A percentile compares a stretch with the other conserved stretches of the same genome.
Evolutionary conservation across 2,329 filamentous ascomycete species (phyloP).

Genomic region (Calonectria montana): DNA sequence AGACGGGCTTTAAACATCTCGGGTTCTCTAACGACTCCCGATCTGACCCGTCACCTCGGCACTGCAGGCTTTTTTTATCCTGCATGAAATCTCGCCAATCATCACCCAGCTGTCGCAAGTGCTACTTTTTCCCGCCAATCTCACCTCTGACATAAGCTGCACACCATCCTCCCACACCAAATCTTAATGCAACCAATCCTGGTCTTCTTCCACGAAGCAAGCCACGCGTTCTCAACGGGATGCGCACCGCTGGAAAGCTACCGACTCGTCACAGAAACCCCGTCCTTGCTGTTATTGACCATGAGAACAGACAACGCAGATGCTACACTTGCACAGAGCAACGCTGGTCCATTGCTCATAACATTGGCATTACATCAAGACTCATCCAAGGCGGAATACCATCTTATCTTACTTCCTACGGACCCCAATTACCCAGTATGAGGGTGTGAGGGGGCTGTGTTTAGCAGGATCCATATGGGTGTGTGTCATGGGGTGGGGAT

Average conservation of each 20-base stretch:
- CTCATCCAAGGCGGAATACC: not conserved
- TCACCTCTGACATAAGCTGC: not conserved
- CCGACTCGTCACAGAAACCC: not conserved
- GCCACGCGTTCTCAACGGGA: not conserved
- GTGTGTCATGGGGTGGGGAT: not conserved
- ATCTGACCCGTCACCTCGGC: not conserved
- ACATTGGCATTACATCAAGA: not conserved
- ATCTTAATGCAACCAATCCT: not conserved
- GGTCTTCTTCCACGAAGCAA: not conserved
- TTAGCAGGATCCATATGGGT: not conserved
- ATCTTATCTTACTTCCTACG: not conserved
- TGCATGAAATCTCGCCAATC: not conserved
- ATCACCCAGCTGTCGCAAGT: not conserved
- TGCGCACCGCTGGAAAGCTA: not conserved
- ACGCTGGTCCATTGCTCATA: not conserved
- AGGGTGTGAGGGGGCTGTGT: not conserved
- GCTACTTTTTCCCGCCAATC: not conserved
- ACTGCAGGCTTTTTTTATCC: not conserved
- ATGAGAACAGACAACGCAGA: not conserved
- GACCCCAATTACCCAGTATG: not conserved
- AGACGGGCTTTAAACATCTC: not conserved
- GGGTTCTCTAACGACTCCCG: not conserved
- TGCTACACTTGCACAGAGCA: no score
- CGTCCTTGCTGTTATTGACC: not conserved
- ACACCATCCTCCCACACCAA: not conserved